These are phyloP conservation scores for Colletotrichum melonis DNA, from an alignment of 2,329 filamentous ascomycete genomes.

Conservation along the genomic window DNA sequence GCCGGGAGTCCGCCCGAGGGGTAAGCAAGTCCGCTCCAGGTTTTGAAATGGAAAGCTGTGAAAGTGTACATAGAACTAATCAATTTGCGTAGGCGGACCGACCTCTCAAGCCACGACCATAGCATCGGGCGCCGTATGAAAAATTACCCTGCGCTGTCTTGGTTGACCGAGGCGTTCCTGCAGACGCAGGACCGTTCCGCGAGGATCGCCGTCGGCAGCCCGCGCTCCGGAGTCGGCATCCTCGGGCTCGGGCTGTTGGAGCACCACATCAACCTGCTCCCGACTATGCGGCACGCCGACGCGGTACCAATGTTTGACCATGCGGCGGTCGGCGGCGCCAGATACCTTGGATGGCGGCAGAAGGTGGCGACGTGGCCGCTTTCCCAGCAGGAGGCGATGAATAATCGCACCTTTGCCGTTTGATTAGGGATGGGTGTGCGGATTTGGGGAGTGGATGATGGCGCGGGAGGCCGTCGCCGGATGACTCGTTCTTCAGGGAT, in stretches of 20 bases:
- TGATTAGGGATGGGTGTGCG: background rate
- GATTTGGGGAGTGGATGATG: background rate
- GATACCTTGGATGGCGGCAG: constrained; percentile 41
- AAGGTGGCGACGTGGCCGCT: constrained; percentile 47
- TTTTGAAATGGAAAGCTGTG: background rate
- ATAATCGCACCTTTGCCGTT: constrained; percentile 19
- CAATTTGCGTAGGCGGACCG: constrained; percentile 4
- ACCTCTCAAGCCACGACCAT: constrained; percentile 40
- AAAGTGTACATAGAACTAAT: background rate
- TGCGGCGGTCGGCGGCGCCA: background rate
- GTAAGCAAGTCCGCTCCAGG: constrained; percentile 8
- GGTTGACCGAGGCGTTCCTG: constrained; percentile 28
- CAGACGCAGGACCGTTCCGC: constrained; percentile 41
- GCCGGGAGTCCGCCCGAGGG: background rate
- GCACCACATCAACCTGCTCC: constrained; percentile 43
- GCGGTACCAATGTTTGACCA: constrained; percentile 42
- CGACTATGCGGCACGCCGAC: constrained; percentile 41
- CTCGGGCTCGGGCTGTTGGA: constrained; percentile 43
- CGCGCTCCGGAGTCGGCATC: constrained; percentile 41
- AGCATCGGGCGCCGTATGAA: constrained; percentile 19
- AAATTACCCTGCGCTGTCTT: background rate
- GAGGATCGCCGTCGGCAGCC: constrained; percentile 42
- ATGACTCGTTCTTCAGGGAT: constrained; percentile 23
- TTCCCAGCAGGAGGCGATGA: constrained; percentile 38
- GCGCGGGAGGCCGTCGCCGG: background rate